Base-by-base conservation (phyloP, 257 asterid species). In the Schizonepeta tenuifolia region DNA sequence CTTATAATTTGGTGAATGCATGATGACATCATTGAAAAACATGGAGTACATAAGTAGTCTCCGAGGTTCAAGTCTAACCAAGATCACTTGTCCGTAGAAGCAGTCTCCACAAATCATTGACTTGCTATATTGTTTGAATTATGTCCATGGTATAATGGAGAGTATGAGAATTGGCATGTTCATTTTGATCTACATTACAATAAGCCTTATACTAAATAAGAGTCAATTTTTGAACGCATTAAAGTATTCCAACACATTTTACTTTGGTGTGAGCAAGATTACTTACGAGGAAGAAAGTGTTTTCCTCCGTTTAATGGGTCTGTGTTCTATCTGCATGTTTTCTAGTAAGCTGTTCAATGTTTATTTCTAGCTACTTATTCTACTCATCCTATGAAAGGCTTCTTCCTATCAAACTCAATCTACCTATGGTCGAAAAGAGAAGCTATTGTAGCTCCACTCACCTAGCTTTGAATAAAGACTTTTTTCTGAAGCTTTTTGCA, bases 121-220 rank as follows among this genome's bases (percentile, higher is more conserved):
- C 36, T 10, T 20, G 15, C 35, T 8, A 41, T 20, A 44, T 51
- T 44, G 36, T 43, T 70, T 40, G 18, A 31, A 44, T 56, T 43
- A 18, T 70, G 2, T 14, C 9, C 26, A 11, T 18, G 53, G 40
- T 33, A 8, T 73, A 61, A 49, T 3, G 51, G 28, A 35, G 53
- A 57, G 38, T 22, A 1, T 7, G 10, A 38, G 51, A 12, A 35
- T 50, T n/a, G 50, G 17, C 26, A 31, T 18, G 43, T 63, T 63
- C 53, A 43, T 35, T 43, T 76, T 53, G 49, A 18, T 26, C 14
- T 38, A 47, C 22, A 18, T 44, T 28, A 28, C 28, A 24, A 33
- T 56, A 77, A 60, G 33, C 36, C 67, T 36, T 26, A 9, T 28
- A n/a, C n/a, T n/a, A 72, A 12, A 12, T 59, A 9, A 49, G 49